Evolutionary conservation across 106 monocot genomes (phyloP).

Genomic region (Cymbidium sinense): DNA sequence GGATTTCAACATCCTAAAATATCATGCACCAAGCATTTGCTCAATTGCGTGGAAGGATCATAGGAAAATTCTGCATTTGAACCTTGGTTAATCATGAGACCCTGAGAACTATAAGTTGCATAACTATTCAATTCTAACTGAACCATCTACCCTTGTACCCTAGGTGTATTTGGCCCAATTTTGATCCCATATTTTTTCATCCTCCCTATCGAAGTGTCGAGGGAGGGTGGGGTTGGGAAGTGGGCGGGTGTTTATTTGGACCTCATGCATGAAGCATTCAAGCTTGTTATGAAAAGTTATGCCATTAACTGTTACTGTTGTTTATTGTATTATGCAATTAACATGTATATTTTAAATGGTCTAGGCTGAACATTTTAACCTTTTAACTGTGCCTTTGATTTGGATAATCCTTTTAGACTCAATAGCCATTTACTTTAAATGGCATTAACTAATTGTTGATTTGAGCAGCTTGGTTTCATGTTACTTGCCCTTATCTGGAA

Average conservation of each 20-base stretch:
- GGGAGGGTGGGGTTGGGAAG: neutral
- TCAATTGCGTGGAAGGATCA: neutral
- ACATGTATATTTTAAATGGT: neutral
- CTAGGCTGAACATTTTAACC: neutral
- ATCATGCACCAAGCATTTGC: neutral
- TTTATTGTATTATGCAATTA: neutral
- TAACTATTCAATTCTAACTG: neutral
- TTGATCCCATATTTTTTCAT: too few relatives aligned
- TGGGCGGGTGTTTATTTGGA: neutral
- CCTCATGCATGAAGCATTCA: neutral
- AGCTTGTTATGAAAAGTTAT: neutral
- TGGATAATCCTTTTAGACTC: neutral
- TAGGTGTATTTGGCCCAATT: too few relatives aligned
- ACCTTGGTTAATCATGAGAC: neutral
- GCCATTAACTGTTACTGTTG: neutral
- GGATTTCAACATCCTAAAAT: neutral
- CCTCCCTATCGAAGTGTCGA: too few relatives aligned
- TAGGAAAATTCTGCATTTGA: neutral
- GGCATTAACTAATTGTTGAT: neutral
- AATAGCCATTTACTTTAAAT: neutral
- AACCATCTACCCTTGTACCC: neutral
- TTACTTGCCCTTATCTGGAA: conserved; percentile 79
- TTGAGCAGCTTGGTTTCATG: conserved; percentile 81
- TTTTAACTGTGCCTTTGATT: neutral
- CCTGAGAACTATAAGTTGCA: too few relatives aligned